These are phyloP conservation scores for Candida nonsorbophila DNA, from an alignment of 805 yeast genomes.

Conservation along the genomic window DNA sequence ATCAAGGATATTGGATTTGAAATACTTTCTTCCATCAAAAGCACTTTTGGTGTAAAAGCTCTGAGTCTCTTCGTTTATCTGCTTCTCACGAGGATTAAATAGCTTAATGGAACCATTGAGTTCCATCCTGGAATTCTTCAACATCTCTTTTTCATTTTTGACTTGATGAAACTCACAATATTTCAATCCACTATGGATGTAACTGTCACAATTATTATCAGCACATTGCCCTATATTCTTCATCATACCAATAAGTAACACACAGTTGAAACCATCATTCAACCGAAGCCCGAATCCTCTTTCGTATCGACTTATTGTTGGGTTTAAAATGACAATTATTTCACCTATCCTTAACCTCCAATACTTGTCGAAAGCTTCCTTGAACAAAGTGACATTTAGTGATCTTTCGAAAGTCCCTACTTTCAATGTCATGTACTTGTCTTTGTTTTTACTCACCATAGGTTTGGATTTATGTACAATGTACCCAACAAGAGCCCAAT, in stretches of 20 bases:
- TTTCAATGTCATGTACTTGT: slow-evolving; percentile 55
- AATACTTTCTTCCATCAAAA: slow-evolving; percentile 31
- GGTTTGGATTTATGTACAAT: slow-evolving; percentile 54
- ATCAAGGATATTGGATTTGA: slow-evolving; percentile 41
- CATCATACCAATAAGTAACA: slow-evolving; percentile 72
- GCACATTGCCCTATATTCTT: slow-evolving; percentile 65
- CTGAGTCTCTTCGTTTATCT: slow-evolving; percentile 17
- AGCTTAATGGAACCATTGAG: slow-evolving; percentile 56
- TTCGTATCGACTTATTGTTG: slow-evolving; percentile 42
- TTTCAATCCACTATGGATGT: slow-evolving; percentile 16
- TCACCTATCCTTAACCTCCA: slow-evolving; percentile 77
- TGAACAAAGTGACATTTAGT: slow-evolving; percentile 60
- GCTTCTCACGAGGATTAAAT: slow-evolving; percentile 32
- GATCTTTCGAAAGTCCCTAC: slow-evolving; percentile 65
- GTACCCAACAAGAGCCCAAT: slow-evolving; percentile 79
- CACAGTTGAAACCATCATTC: slow-evolving; percentile 24
- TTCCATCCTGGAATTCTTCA: slow-evolving; percentile 58
- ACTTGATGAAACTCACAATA: slow-evolving; percentile 10
- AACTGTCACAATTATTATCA: slow-evolving; percentile 39
- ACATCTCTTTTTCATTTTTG: slow-evolving; percentile 8
- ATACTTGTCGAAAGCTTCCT: slow-evolving; percentile 59
- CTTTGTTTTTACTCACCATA: slow-evolving; percentile 34
- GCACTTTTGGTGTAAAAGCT: slow-evolving; percentile 14
- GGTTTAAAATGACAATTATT: slow-evolving; percentile 69
- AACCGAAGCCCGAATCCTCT: slow-evolving; percentile 42